Conservation (phyloP, 768 basidiomycete species). For the Auricularia heimuer region DNA sequence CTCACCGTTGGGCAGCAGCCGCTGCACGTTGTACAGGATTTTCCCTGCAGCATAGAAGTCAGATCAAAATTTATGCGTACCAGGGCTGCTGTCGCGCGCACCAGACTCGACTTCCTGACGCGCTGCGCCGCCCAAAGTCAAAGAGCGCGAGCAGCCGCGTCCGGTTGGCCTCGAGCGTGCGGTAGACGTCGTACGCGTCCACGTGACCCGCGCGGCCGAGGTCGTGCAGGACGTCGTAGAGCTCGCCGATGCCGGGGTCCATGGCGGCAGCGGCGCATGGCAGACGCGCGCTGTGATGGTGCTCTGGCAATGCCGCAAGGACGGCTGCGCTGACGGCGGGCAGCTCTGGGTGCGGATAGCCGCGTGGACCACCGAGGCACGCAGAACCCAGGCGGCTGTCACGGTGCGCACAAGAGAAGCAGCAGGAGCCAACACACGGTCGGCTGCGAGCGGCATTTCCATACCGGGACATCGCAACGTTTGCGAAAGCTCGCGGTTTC, state of each 20-base stretch:
- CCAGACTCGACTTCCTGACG: slow-evolving; percentile 63
- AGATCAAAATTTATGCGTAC: neutral
- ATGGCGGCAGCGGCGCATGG: neutral
- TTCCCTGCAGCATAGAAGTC: slow-evolving; percentile 40
- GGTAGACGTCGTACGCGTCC: slow-evolving; percentile 15
- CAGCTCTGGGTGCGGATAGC: too few relatives aligned
- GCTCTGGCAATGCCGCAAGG: too few relatives aligned
- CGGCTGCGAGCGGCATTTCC: too few relatives aligned
- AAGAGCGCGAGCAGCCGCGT: slow-evolving; percentile 52
- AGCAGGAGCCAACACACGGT: too few relatives aligned
- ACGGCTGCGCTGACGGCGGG: too few relatives aligned
- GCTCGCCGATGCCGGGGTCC: slow-evolving; percentile 2
- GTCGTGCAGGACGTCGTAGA: slow-evolving; percentile 5
- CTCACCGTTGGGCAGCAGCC: slow-evolving; percentile 66
- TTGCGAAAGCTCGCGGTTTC: too few relatives aligned
- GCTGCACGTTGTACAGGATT: slow-evolving; percentile 49
- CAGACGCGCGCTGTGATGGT: neutral
- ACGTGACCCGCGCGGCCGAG: neutral
- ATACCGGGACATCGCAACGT: too few relatives aligned
- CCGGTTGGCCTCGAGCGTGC: slow-evolving; percentile 17
- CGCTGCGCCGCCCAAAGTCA: slow-evolving; percentile 51
- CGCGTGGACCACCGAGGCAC: too few relatives aligned
- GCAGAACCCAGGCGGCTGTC: too few relatives aligned
- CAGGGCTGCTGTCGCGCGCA: slow-evolving; percentile 18
- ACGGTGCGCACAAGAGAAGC: too few relatives aligned